Percentiles rank a stretch among this genome's conserved stretches.
Conservation (phyloP, 352 stramenopile genomes). For the Blastocystis sp. region DNA sequence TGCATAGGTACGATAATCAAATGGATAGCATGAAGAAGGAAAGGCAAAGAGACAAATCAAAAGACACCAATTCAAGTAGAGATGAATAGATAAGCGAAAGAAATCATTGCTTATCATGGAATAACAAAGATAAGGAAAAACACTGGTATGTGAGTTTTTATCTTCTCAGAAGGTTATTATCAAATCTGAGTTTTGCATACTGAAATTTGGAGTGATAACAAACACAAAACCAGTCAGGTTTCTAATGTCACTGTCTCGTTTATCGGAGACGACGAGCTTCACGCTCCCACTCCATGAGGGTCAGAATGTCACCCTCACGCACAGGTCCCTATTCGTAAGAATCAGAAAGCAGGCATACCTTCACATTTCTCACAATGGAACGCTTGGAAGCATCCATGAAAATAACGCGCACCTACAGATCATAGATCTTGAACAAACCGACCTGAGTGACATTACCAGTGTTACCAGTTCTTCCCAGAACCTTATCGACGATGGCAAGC, state of each 20-base stretch:
- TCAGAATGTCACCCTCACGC: conserved; percentile 88
- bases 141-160: background rate
- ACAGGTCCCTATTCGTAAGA: conserved; percentile 29
- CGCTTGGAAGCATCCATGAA: conserved; percentile 97
- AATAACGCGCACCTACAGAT: conserved; percentile 81
- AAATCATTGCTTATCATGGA: background rate
- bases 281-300: conserved; percentile 98
- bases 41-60: background rate
- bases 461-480: conserved; percentile 97
- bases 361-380: conserved; percentile 99
- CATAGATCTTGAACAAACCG: background rate
- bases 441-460: conserved; percentile 98
- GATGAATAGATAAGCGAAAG: background rate
- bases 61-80: too few species aligned
- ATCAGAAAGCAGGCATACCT: conserved; percentile 88
- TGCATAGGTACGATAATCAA: conserved; percentile 17
- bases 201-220: background rate
- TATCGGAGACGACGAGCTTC: conserved; percentile 96
- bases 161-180: too few species aligned
- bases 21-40: background rate
- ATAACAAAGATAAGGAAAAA: background rate
- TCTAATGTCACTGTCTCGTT: conserved; percentile 62
- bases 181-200: too few species aligned
- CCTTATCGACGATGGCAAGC: conserved; percentile 94
- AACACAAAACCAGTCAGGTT: conserved; percentile 26